phyloP scores from a whole-genome alignment of 1,284 basidiomycete species.

The Ceratobasidium sp. region DNA sequence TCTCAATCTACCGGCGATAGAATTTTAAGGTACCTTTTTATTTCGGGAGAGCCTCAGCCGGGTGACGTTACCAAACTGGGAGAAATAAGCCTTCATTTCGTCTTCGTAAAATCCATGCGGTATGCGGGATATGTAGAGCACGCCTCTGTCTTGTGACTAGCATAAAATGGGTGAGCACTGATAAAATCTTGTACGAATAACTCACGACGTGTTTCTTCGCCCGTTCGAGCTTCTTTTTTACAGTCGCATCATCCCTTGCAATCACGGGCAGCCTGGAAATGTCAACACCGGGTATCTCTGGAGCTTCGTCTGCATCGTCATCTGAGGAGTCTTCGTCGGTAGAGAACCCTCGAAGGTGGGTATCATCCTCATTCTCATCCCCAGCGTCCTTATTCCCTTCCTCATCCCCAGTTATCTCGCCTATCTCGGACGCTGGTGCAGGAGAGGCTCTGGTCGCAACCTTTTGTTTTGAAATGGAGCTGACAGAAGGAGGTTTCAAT shows the following conservation, averaged over 20 bases:
- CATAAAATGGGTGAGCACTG: conserved; percentile 7
- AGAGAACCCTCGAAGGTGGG: conserved; percentile 73
- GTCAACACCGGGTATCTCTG: conserved; percentile 55
- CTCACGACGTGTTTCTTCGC: conserved; percentile 80
- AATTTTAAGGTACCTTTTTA: conserved; percentile 68
- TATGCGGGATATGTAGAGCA: conserved; percentile 87
- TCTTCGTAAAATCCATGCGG: conserved; percentile 98
- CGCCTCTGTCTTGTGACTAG: conserved; percentile 78
- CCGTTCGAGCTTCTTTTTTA: conserved; percentile 81
- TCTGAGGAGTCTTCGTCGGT: conserved; percentile 76
- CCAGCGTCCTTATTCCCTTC: conserved; percentile 42
- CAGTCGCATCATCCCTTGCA: conserved; percentile 81
- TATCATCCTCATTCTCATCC: conserved; percentile 53
- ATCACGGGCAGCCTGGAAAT: conserved; percentile 76
- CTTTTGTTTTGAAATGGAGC: background rate
- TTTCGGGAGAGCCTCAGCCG: conserved; percentile 91
- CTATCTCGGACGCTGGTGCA: conserved; percentile 38
- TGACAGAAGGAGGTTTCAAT: conserved; percentile 20
- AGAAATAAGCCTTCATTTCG: conserved; percentile 90
- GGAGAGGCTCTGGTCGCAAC: background rate
- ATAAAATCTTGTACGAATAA: conserved; percentile 41
- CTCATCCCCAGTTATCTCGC: conserved; percentile 42
- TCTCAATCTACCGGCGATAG: background rate
- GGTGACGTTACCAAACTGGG: conserved; percentile 92
- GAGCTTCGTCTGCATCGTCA: conserved; percentile 64